Percentiles rank a stretch among this genome's conserved stretches.
Evolutionary conservation across 352 stramenopile species (phyloP).

Genomic region (Phytophthora nicotianae): DNA sequence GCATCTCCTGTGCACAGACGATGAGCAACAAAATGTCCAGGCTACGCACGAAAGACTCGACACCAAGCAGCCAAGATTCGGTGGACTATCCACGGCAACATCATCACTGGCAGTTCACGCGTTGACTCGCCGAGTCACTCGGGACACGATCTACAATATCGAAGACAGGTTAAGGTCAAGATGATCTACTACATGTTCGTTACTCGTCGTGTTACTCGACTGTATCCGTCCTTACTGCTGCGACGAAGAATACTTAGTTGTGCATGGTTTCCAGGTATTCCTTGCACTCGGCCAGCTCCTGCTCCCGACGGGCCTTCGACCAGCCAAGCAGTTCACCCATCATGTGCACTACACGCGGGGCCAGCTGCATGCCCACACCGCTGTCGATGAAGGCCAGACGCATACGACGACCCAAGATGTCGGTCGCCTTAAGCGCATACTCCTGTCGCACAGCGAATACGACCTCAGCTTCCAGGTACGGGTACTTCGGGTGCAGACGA

Average conservation of each 20-base stretch:
- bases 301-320: slow-evolving; percentile 73
- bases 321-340: slow-evolving; percentile 92
- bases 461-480: slow-evolving; percentile 95
- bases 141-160: too few relatives aligned
- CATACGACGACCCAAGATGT: slow-evolving; percentile 93
- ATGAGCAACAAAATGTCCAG: slow-evolving; percentile 8
- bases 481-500: slow-evolving; percentile 93
- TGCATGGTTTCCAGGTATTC: slow-evolving; percentile 89
- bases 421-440: slow-evolving; percentile 93
- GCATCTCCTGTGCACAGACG: slow-evolving; percentile 24
- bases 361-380: slow-evolving; percentile 68
- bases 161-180: slow-evolving; percentile 1
- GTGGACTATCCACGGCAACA: slow-evolving; percentile 8
- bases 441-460: slow-evolving; percentile 93
- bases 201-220: slow-evolving; percentile 14
- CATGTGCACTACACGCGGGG: slow-evolving; percentile 91
- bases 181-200: slow-evolving; percentile 21
- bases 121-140: too few relatives aligned
- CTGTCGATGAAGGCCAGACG: slow-evolving; percentile 94
- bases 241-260: slow-evolving; percentile 50
- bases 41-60: slow-evolving; percentile 1
- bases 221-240: slow-evolving; percentile 9
- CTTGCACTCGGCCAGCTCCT: slow-evolving; percentile 78
- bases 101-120: too few relatives aligned
- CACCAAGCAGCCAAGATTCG: slow-evolving; percentile 14